Percentiles rank a stretch among this genome's conserved stretches.
phyloP scores from a whole-genome alignment of 768 basidiomycete genomes.

The Termitomyces sp. region DNA sequence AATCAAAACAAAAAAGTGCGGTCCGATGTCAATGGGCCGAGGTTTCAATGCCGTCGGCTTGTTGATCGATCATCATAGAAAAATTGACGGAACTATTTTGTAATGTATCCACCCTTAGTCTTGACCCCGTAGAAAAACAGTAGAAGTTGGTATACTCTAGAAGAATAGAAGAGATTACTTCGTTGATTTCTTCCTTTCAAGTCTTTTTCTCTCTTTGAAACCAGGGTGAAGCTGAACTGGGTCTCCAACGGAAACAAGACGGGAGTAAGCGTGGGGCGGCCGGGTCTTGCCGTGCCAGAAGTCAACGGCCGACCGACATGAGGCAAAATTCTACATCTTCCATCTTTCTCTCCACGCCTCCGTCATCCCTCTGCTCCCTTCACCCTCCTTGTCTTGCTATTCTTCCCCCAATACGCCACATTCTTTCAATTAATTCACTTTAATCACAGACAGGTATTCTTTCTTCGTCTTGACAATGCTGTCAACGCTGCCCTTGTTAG shows the following conservation, averaged over 20 bases:
- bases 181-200: background rate
- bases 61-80: background rate
- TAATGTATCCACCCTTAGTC: background rate
- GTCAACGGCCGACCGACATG: background rate
- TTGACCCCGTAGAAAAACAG: background rate
- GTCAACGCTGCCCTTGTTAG: constrained; percentile 1
- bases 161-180: background rate
- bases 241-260: background rate
- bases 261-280: background rate
- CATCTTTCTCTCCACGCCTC: background rate
- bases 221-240: background rate
- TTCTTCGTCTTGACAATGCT: constrained; percentile 3
- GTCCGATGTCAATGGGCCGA: background rate
- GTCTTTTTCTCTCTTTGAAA: too few relatives aligned
- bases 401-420: background rate
- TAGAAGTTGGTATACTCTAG: background rate
- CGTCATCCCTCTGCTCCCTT: background rate
- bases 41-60: background rate
- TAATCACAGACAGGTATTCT: background rate
- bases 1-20: background rate
- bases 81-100: background rate
- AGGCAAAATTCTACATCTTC: constrained; percentile 11
- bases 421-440: constrained; percentile 1
- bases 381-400: background rate
- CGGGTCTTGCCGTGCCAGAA: background rate